Evolutionary conservation across 345 rosid species (phyloP).

Genomic region (Arabidopsis suecica): DNA sequence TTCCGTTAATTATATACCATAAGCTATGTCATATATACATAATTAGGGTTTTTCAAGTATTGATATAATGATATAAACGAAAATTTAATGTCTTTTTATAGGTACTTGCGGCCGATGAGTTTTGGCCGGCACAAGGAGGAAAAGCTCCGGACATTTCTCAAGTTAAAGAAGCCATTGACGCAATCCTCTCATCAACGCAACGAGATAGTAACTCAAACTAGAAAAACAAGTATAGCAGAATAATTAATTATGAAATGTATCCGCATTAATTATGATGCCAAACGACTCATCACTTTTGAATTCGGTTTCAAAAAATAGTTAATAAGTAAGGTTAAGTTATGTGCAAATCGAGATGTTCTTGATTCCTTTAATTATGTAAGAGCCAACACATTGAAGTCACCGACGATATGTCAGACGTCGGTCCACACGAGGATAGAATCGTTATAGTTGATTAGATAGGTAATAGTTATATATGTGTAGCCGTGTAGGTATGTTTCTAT

Average conservation of each 20-base stretch:
- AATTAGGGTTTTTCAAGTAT: neutral
- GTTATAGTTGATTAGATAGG: neutral
- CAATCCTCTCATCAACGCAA: slow-evolving; percentile 77
- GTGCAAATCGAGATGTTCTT: slow-evolving; percentile 3
- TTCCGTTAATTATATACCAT: neutral
- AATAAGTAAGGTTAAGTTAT: slow-evolving; percentile 5
- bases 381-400: slow-evolving; percentile 13
- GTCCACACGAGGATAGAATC: slow-evolving; percentile 37
- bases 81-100: neutral
- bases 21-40: neutral
- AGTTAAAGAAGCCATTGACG: slow-evolving; percentile 96
- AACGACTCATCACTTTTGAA: neutral
- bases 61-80: neutral
- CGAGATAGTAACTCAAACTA: slow-evolving; percentile 47
- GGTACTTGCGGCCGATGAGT: slow-evolving; percentile 18
- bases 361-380: neutral
- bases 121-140: slow-evolving; percentile 43
- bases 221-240: neutral
- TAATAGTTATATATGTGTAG: neutral
- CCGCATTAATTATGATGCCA: slow-evolving; percentile 8
- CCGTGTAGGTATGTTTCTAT: neutral
- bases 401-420: slow-evolving; percentile 9
- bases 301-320: neutral
- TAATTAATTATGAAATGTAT: neutral
- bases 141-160: slow-evolving; percentile 94